Base-by-base conservation (phyloP, 1,139 yeast species). In the Pichia sp. region DNA sequence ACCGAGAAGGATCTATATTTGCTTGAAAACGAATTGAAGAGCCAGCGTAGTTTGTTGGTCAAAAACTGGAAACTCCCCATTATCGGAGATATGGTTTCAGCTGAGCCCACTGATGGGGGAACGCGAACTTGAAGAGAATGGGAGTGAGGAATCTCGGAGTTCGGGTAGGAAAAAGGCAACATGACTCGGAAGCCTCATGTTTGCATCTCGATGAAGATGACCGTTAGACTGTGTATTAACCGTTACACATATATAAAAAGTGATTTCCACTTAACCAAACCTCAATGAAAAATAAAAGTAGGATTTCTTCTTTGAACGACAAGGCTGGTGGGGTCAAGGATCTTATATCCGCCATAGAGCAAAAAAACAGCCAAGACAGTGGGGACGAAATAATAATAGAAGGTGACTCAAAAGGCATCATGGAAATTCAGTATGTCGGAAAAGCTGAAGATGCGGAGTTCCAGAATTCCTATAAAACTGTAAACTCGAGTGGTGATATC, bases 331-430 rank as follows among this genome's bases (percentile, higher is more conserved):
- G 54, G 41, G 54, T 51, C 11, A 16, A 47, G 16, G 43, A 51
- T 26, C 41, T 51, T 8, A 51, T 51, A 5, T 51, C 54, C 1
- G 49, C 49, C n/a, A 47, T 51, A 43, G 54, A 51, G 15, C 26
- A 19, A 8, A 29, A n/a, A 3, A 23, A 31, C n/a, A 10, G 11
- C 15, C 19, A 50, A n/a, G 16, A 23, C 19, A 7, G 16, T 6
- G 15, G 11, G 13, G 47, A 19, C 11, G 19, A 45, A 13, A 23
- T 45, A 10, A 46, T 50, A 7, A 45, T 50, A 29, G 53, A 50
- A 38, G 53, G 53, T 26, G 50, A 50, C 16, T 50, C 53, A 2
- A 45, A 29, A 8, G 53, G 53, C 2, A 43, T 50, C 10, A 19
- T 45, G 7, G 41, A 19, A 31, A 8, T 38, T n/a, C 51, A 48